Base-by-base conservation (phyloP, 352 stramenopile species). In the Phytophthora sojae region DNA sequence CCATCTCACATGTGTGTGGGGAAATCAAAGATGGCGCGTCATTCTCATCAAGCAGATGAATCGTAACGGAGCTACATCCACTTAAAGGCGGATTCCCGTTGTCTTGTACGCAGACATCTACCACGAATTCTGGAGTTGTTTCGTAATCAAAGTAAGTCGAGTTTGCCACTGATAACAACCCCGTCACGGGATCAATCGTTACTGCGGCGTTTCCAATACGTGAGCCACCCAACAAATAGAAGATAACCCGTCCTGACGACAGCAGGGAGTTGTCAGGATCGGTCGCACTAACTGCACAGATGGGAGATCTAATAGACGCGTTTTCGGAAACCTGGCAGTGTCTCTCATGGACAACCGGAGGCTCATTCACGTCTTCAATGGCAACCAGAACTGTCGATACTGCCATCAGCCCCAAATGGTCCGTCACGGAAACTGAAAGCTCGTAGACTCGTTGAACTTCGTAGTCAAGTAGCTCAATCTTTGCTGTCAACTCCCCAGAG, bases 301-400 rank as follows among this genome's bases (percentile, higher is more conserved):
- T 58, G n/a, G 19, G 8, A 15, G 60, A 59, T 8, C 61, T 61
- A 23, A 55, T 25, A 2, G 12, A 12, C 1, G 56, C 17, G 30
- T 77, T 77, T 61, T 77, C 71, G 1, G 42, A 8, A 19, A 77
- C 56, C 42, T 65, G 70, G 14, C 71, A 77, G 8, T 50, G 4
- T 14, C 6, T 58, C 17, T 64, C 51, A 8, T 50, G 25, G 2
- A 77, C 51, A 45, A 75, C 7, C 6, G 71, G 71, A 5, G 65
- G 32, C 15, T 77, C 71, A n/a, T 77, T 77, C 1, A 56, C n/a
- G 19, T 77, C 65, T 17, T 50, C 44, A 11, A 77, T 30, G 21
- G 37, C 30, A 39, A 77, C 29, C 19, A 29, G 25, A 23, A 77
- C 62, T 4, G n/a, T 51, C 19, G 71, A 74, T 3, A 68, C 6